phyloP scores from a whole-genome alignment of 1,284 basidiomycete species.

The Nidula niveotomentosa region DNA sequence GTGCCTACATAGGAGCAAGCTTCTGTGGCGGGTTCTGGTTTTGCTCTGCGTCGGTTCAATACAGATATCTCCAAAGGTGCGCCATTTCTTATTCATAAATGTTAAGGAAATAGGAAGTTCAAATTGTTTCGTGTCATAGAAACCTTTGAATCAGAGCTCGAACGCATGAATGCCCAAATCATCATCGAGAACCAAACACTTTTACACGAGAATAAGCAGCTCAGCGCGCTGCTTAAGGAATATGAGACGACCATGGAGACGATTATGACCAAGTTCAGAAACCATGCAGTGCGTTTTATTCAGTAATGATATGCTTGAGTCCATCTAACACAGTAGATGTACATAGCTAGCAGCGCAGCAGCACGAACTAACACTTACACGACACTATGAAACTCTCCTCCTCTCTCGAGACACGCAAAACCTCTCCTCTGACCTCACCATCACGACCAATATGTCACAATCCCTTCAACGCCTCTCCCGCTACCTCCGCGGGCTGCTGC shows the following conservation, averaged over 20 bases:
- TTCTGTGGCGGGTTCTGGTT: constrained; percentile 76
- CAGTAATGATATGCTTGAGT: background rate
- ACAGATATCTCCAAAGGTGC: constrained; percentile 90
- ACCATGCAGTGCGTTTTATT: constrained; percentile 75
- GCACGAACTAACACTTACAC: constrained; percentile 86
- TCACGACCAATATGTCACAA: constrained; percentile 50
- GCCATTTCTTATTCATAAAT: constrained; percentile 7
- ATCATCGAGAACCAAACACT: constrained; percentile 94
- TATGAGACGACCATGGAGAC: constrained; percentile 95
- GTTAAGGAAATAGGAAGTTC: background rate
- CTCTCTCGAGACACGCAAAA: constrained; percentile 68
- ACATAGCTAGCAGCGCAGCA: constrained; percentile 82
- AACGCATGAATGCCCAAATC: constrained; percentile 86
- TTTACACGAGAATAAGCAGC: constrained; percentile 93
- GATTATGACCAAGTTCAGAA: constrained; percentile 95
- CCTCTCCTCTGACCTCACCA: constrained; percentile 57
- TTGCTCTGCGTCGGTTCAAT: constrained; percentile 87
- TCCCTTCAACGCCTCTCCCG: constrained; percentile 73
- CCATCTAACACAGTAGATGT: too few species aligned
- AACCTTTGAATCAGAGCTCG: constrained; percentile 90
- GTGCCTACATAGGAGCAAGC: constrained; percentile 66
- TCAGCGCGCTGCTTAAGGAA: constrained; percentile 87
- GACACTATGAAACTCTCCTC: constrained; percentile 91
- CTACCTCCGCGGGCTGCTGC: constrained; percentile 71
- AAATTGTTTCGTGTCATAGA: constrained; percentile 47